Conservation (phyloP, 768 basidiomycete species). For the Suillus cothurnatus region DNA sequence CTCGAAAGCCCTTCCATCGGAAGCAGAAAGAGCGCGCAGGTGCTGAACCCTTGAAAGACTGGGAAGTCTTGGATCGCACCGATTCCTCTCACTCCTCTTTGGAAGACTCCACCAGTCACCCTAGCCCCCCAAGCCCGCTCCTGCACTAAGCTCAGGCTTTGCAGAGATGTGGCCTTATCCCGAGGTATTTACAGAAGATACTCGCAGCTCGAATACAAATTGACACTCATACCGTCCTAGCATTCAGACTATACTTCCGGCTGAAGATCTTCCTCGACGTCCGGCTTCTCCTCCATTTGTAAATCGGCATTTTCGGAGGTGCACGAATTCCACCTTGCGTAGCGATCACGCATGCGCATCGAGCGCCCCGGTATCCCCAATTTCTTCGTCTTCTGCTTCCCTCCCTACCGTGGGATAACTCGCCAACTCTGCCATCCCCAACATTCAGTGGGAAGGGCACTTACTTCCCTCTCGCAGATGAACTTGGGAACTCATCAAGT, state of each 20-base stretch:
- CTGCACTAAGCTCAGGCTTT: neutral
- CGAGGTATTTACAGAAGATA: neutral
- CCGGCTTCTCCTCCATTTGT: conserved; percentile 36
- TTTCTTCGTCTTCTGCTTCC: conserved; percentile 28
- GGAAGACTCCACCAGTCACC: conserved; percentile 24
- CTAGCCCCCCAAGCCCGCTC: conserved; percentile 23
- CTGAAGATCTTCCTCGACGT: conserved; percentile 11
- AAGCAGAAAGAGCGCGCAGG: conserved; percentile 37
- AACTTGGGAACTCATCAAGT: neutral
- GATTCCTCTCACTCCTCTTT: conserved; percentile 28
- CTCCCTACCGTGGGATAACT: conserved; percentile 25
- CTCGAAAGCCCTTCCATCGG: conserved; percentile 36
- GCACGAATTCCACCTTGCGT: conserved; percentile 32
- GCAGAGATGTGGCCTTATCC: conserved; percentile 3
- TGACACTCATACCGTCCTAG: conserved; percentile 2
- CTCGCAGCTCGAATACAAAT: neutral
- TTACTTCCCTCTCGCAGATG: conserved; percentile 8
- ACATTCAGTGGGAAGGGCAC: conserved; percentile 2
- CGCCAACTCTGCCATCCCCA: neutral
- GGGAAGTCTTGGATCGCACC: conserved; percentile 34
- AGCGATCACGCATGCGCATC: conserved; percentile 29
- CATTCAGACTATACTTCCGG: neutral
- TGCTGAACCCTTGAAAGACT: conserved; percentile 34
- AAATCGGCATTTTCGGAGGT: conserved; percentile 34
- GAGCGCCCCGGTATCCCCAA: conserved; percentile 35